Conservation (phyloP, 352 stramenopile genomes). For the Pythium volutum region DNA sequence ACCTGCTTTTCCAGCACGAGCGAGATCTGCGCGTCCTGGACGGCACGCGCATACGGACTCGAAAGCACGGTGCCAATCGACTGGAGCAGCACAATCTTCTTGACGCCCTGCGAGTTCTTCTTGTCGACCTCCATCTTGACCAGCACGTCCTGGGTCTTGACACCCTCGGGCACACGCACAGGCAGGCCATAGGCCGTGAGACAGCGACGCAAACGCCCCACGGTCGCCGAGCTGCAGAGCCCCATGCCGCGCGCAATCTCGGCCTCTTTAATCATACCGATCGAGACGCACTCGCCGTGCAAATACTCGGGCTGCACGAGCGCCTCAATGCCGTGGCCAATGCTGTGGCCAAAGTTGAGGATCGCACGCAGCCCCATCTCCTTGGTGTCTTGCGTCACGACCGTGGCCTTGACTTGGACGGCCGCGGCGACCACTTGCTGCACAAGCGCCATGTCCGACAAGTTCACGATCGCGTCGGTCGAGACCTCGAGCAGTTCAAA, state of each 20-base stretch:
- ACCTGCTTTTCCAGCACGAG: conserved; percentile 77
- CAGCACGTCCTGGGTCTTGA: conserved; percentile 56
- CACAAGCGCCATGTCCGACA: conserved; percentile 64
- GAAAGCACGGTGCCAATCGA: conserved; percentile 64
- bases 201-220: conserved; percentile 64
- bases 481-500: conserved; percentile 93
- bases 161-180: conserved; percentile 55
- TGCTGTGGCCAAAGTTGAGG: conserved; percentile 99
- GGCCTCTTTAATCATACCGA: conserved; percentile 96
- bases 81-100: conserved; percentile 80
- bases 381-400: conserved; percentile 95
- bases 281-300: conserved; percentile 96
- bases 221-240: conserved; percentile 62
- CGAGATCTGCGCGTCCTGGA: conserved; percentile 73
- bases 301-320: conserved; percentile 94
- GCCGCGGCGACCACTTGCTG: conserved; percentile 62
- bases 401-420: conserved; percentile 93
- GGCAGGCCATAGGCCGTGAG: conserved; percentile 70
- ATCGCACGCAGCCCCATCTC: conserved; percentile 95
- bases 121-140: conserved; percentile 89
- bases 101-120: conserved; percentile 79
- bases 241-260: conserved; percentile 89
- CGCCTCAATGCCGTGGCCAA: conserved; percentile 98
- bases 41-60: conserved; percentile 65
- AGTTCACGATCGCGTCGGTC: conserved; percentile 73